Conservation (phyloP, 2,329 filamentous ascomycete genomes). For the Colletotrichum sp. region DNA sequence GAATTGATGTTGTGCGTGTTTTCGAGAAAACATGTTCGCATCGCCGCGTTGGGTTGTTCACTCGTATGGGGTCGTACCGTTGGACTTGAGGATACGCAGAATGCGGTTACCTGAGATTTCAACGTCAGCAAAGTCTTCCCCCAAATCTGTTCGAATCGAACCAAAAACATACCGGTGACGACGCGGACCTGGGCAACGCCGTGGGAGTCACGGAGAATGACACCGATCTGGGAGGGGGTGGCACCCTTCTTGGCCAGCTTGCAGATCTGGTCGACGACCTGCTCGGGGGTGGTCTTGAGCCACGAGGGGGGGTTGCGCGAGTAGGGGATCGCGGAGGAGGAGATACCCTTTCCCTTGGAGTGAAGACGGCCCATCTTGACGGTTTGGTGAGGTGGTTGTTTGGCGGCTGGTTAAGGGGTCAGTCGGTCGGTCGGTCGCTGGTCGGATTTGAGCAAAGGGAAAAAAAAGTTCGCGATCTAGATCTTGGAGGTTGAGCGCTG, state of each 20-base stretch:
- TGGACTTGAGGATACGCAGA: slow-evolving; percentile 97
- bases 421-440: slow-evolving; percentile 21
- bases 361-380: slow-evolving; percentile 95
- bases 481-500: slow-evolving; percentile 3
- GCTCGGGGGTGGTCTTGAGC: slow-evolving; percentile 98
- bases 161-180: slow-evolving; percentile 78
- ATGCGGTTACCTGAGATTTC: slow-evolving; percentile 89
- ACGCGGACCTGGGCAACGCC: slow-evolving; percentile 98
- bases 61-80: slow-evolving; percentile 74
- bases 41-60: slow-evolving; percentile 19
- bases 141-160: background rate
- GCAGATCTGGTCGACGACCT: slow-evolving; percentile 99
- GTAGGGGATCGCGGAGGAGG: slow-evolving; percentile 94
- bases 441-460: slow-evolving; percentile 10
- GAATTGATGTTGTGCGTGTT: background rate
- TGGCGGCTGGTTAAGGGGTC: slow-evolving; percentile 21
- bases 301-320: slow-evolving; percentile 90
- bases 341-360: slow-evolving; percentile 99
- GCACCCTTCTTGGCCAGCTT: slow-evolving; percentile 99
- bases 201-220: slow-evolving; percentile 97
- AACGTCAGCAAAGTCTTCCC: slow-evolving; percentile 37
- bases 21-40: background rate
- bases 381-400: slow-evolving; percentile 30
- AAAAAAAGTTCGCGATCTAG: slow-evolving; percentile 21
- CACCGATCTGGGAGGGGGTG: slow-evolving; percentile 98